Base-by-base conservation (phyloP, 2,329 filamentous ascomycete species). In the Phialophora tarda region DNA sequence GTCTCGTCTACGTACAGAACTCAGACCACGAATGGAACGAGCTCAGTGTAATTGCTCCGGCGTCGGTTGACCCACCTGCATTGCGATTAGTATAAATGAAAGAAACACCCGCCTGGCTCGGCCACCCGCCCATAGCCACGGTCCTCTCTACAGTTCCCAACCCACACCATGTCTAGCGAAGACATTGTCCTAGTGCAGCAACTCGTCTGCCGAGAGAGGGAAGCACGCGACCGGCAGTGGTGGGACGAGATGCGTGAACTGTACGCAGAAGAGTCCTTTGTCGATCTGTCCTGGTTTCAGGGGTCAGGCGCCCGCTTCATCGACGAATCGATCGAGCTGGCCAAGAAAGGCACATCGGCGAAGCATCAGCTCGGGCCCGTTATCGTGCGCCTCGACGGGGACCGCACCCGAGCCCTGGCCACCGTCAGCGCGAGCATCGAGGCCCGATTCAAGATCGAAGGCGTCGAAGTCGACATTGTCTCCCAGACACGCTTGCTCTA, bases 231-330 rank as follows among this genome's bases (percentile, higher is more conserved):
- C 26, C 30, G 57, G 6, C 41, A 24, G n/a, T 59, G 57, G 57
- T 59, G 57, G 57, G 57, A 59, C 32, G 57, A 59, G 34, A 59
- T 59, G 57, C 32, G 38, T 11, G n/a, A 17, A 7, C 10, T 48
- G 12, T 59, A 59, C 21, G 34, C 30, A n/a, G 57, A 47, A n/a
- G 57, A 59, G 10, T 59, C 57, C 32, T 59, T n/a, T 34, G 26
- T 59, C 21, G 57, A 59, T 21, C 38, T 59, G 6, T 59, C 57
- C 23, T 59, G 57, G 57, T 59, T 23, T 47, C 57, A 28, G 26
- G 57, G 57, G 10, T 47, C 57, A 17, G 57, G 57, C 17, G 11
- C 21, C 14, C 30, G 26, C 7, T 59, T 48, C 21, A 11, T 48
- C 44, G 44, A 48, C 21, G 44, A 48, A 21, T 48, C 44, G 44